Base-by-base conservation (phyloP, 352 stramenopile genomes). In the Phytophthora pluvialis region DNA sequence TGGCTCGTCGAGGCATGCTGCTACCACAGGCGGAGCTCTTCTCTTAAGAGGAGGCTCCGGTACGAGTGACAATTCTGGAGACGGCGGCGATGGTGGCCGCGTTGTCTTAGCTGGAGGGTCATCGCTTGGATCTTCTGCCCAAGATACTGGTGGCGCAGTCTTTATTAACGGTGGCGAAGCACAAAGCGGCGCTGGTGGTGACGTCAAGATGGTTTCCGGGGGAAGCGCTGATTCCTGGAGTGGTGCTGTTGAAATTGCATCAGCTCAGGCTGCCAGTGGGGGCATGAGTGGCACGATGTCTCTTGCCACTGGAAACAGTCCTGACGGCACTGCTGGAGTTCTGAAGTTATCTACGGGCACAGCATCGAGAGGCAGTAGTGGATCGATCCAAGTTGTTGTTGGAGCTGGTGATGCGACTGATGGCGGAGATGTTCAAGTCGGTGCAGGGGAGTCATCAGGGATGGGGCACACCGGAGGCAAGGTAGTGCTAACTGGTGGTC, bases 51-150 rank as follows among this genome's bases (percentile, higher is more conserved):
- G 75, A 40, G 86, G 86, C 5, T 70, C 67, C 28, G 86, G 86
- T 26, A 69, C 71, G 42, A 91, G 85, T 55, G 77, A 88, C 31
- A 91, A 88, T 57, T 80, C 81, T 59, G 85, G 82, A 21, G 82
- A 94, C 39, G 85, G 85, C 42, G 85, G 85, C 12, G 81, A 94
- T 43, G 85, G 85, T 9, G 85, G 85, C 26, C 54, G 70, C 33
- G 67, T 91, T 38, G 54, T 69, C 25, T 32, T 94, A 28, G 57
- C 47, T 29, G 85, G 79, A 49, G 85, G 85, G n/a, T 72, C 48
- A 12, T 90, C 81, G 0, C 56, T 79, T 21, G 85, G 85, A 50
- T 65, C 70, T 28, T 83, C 85, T 38, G 63, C 72, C 45, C 72
- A 84, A 64, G 83, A 94, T 59, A 33, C 29, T 49, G 85, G 72